Percentiles rank a stretch among this genome's conserved stretches.
Evolutionary conservation across 1,284 basidiomycete species (phyloP).

Genomic region (Psilocybe mexicana): DNA sequence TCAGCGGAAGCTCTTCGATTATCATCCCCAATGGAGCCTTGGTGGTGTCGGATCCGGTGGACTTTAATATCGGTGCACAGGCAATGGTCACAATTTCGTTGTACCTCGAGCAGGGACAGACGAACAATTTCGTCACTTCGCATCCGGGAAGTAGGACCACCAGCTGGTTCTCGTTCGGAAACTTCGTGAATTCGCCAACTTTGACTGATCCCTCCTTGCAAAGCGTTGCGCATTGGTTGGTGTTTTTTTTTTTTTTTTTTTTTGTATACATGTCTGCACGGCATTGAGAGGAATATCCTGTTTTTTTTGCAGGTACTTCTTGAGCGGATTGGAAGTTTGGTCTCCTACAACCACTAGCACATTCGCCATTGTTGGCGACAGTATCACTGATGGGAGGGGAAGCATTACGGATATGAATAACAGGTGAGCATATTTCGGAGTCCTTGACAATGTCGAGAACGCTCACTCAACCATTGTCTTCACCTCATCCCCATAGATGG

Average conservation of each 20-base stretch:
- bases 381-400: slow-evolving; percentile 47
- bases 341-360: slow-evolving; percentile 31
- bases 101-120: slow-evolving; percentile 43
- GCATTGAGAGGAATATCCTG: background rate
- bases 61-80: slow-evolving; percentile 38
- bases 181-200: slow-evolving; percentile 36
- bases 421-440: slow-evolving; percentile 27
- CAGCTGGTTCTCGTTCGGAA: slow-evolving; percentile 42
- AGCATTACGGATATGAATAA: slow-evolving; percentile 41
- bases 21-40: slow-evolving; percentile 46
- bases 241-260: background rate
- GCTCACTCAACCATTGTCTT: background rate
- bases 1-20: slow-evolving; percentile 42
- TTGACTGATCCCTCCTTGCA: slow-evolving; percentile 32
- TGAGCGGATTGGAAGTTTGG: slow-evolving; percentile 46
- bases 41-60: slow-evolving; percentile 46
- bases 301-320: slow-evolving; percentile 34
- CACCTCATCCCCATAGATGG: slow-evolving; percentile 35
- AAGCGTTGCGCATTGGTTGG: slow-evolving; percentile 43
- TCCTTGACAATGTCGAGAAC: no score
- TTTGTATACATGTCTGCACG: slow-evolving; percentile 29
- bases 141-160: slow-evolving; percentile 54
- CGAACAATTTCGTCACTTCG: slow-evolving; percentile 40
- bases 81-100: slow-evolving; percentile 41
- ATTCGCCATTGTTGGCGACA: slow-evolving; percentile 50